Evolutionary conservation across 768 basidiomycete genomes (phyloP).

Genomic region (Panellus pusillus): DNA sequence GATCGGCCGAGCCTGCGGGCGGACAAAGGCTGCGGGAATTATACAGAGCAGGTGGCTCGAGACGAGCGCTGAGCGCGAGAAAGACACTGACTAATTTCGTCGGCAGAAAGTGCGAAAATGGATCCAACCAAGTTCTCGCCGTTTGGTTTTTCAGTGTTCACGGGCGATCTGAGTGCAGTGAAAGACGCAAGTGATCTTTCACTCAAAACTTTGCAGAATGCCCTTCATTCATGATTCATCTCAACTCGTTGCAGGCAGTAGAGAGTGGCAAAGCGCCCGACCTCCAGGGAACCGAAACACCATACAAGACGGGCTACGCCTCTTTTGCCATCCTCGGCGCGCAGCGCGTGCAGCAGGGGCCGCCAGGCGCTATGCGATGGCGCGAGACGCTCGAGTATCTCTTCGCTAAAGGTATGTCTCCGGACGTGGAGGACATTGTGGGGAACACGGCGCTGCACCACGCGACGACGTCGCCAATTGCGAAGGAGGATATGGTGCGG

Average conservation of each 20-base stretch:
- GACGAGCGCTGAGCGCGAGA: too few relatives aligned
- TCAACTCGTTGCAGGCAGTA: slow-evolving; percentile 27
- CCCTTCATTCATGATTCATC: too few relatives aligned
- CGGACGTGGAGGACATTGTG: slow-evolving; percentile 43
- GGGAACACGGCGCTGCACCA: slow-evolving; percentile 54
- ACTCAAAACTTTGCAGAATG: not conserved
- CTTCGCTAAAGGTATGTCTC: slow-evolving; percentile 39
- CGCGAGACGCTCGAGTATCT: slow-evolving; percentile 41
- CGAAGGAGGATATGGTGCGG: slow-evolving; percentile 33
- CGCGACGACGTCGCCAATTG: slow-evolving; percentile 29
- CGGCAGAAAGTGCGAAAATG: slow-evolving; percentile 28
- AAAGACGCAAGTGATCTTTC: slow-evolving; percentile 22
- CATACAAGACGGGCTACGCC: slow-evolving; percentile 44
- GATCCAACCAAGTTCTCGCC: slow-evolving; percentile 26
- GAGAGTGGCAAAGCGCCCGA: slow-evolving; percentile 36
- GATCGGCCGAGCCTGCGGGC: slow-evolving; percentile 16
- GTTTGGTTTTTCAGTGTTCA: slow-evolving; percentile 30
- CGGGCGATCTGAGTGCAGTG: slow-evolving; percentile 25
- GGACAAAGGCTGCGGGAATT: slow-evolving; percentile 30
- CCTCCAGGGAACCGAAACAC: slow-evolving; percentile 40
- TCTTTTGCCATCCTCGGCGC: slow-evolving; percentile 41
- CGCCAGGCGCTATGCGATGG: slow-evolving; percentile 26
- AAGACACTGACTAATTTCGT: too few relatives aligned
- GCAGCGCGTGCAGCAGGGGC: slow-evolving; percentile 28
- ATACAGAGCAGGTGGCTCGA: slow-evolving; percentile 30